Base-by-base conservation (phyloP, 805 yeast genomes). In the Nakazawaea wyomingensis region DNA sequence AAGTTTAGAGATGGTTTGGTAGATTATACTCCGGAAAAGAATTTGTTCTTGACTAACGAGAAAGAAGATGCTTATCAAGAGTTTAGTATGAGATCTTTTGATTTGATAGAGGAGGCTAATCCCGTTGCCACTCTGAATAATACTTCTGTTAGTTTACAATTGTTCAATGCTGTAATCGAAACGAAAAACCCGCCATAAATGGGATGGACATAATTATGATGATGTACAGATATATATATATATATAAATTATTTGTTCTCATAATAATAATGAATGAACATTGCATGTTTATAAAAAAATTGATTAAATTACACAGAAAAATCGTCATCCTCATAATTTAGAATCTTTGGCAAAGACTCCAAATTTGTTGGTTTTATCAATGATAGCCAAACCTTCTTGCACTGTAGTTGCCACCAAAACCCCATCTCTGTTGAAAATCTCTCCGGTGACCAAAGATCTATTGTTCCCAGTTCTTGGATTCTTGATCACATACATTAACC, bases 301-400 rank as follows among this genome's bases (percentile, higher is more conserved):
- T 8, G 11, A 24, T 9, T 24, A 11, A 24, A 24, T 24, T 24
- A 11, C 11, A 24, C 8, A 24, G 11, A 3, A 3, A 8, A 24
- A 24, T n/a, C n/a, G 27, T 2, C 32, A 29, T 10, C 8, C 13
- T 37, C 33, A 28, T 30, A 28, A 34, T 28, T 27, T 32, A n/a
- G 27, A 26, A n/a, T 34, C 28, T 31, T 20, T 24, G 4, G 33
- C 10, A 6, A 20, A 29, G 3, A 17, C 19, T 1, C 45, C 45
- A 32, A 33, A 32, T 11, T 31, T 11, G n/a, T 37, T 37, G 17
- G 30, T 28, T 10, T 21, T 22, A 24, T 43, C 46, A 11, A 38
- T 26, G 14, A 43, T 26, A 10, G 40, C 43, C 48, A 80, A 61
- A 0, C 87, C 88, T 57, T 84, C 89, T 58, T 85, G 91, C 7